phyloP scores from a whole-genome alignment of 1,284 basidiomycete genomes.

The Cerrena zonata region DNA sequence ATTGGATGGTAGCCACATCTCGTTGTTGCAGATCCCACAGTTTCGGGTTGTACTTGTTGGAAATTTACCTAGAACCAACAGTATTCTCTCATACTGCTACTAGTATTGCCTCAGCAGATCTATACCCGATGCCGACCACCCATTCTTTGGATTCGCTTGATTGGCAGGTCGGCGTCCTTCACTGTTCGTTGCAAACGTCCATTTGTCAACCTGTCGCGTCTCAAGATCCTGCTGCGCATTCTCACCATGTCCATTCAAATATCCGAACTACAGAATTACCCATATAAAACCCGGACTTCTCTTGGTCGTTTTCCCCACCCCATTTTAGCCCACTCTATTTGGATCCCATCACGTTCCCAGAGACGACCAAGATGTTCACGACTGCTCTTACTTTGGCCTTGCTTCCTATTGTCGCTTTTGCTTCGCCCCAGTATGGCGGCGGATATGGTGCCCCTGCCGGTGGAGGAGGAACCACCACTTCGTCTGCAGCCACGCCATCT shows the following conservation, averaged over 20 bases:
- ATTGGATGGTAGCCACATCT: background rate
- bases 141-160: background rate
- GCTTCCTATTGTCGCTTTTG: slow-evolving; percentile 35
- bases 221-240: slow-evolving; percentile 6
- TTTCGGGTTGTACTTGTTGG: background rate
- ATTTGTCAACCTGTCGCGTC: background rate
- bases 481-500: slow-evolving; percentile 35
- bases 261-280: no score
- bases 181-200: slow-evolving; percentile 1
- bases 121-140: slow-evolving; percentile 1
- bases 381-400: slow-evolving; percentile 14
- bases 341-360: background rate
- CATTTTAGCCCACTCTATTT: background rate
- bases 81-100: background rate
- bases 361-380: slow-evolving; percentile 20
- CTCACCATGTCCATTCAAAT: slow-evolving; percentile 4
- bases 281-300: slow-evolving; percentile 4
- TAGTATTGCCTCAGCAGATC: background rate
- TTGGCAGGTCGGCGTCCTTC: slow-evolving; percentile 4
- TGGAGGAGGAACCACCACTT: slow-evolving; percentile 19
- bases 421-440: slow-evolving; percentile 34
- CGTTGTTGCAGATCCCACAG: background rate
- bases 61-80: no score
- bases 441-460: slow-evolving; percentile 17
- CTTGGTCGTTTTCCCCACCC: background rate